Evolutionary conservation across 2,329 filamentous ascomycete species (phyloP), one percentile per base, ranked within the genome.

Genomic region (Colletotrichum tamarilloi): DNA sequence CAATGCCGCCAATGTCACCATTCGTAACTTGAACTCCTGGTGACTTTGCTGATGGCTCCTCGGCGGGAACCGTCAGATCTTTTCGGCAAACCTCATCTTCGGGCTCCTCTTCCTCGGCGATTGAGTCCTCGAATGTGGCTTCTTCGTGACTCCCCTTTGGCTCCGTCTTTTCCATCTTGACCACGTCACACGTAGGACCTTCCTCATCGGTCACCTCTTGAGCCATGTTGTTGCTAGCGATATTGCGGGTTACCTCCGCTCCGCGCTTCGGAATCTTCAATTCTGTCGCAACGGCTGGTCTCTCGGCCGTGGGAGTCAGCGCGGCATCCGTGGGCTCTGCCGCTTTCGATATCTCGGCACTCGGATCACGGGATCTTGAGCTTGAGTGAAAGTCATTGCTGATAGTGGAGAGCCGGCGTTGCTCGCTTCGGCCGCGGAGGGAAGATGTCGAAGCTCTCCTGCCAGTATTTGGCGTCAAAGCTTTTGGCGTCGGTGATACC

Each of bases 401-500:
- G n/a, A 71, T 49, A 12, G 60, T 56, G 19, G 71, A 73, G 26
- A 73, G 68, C 19, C 71, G 71, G 24, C 71, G 67, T 22, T 65
- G 67, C 62, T 70, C 67, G 38, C 49, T 53, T 16, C 67, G 67
- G 8, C 71, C 71, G 28, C 71, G 57, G 19, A 73, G 28, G 12
- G 55, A 63, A 5, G 70, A 42, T 53, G 71, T 70, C 22, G 71
- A 73, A 11, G 67, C 60, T 38, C 71, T 70, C 35, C 71, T 64
- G n/a, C 49, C 46, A 16, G 68, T 57, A 14, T 56, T 73, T 26
- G 71, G 67, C 19, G 65, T 72, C 38, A 73, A 59, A 30, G 68
- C 56, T 58, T 38, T 72, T 6, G 73, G 75, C 16, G 65, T 72
- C 28, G 75, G 71, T 19, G 75, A 72, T 19, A 64, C 32, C 16